phyloP scores from a whole-genome alignment of 176 grass and related monocot species.

The Hyparrhenia diplandra region DNA sequence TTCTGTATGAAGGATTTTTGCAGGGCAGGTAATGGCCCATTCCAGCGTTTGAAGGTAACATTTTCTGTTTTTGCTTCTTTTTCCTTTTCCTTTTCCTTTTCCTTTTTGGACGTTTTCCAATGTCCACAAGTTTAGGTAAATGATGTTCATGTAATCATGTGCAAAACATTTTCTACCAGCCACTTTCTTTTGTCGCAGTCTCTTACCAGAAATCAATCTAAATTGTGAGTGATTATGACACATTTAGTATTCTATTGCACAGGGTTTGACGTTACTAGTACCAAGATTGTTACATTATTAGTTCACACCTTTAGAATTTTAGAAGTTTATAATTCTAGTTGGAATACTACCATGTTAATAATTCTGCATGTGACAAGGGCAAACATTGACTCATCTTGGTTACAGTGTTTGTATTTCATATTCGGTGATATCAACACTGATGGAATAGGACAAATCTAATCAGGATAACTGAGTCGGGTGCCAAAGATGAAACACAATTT shows the following conservation, averaged over 20 bases:
- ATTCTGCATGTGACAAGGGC: background rate
- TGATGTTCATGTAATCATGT: conserved; percentile 4
- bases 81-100: no score
- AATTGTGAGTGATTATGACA: background rate
- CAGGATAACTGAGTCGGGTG: background rate
- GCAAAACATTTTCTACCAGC: background rate
- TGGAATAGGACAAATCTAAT: conserved; percentile 10
- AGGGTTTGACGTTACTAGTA: background rate
- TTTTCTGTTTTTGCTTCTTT: conserved; percentile 9
- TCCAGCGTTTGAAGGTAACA: conserved; percentile 67
- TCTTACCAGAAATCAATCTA: background rate
- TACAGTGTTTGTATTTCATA: conserved; percentile 8
- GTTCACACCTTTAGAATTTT: background rate
- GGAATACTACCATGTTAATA: background rate
- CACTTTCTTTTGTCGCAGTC: background rate
- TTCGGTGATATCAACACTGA: background rate
- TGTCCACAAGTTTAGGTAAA: background rate
- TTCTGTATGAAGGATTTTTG: conserved; percentile 56
- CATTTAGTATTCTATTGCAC: background rate
- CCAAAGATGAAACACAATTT: background rate
- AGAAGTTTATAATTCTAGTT: background rate
- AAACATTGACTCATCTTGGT: background rate
- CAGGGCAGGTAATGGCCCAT: conserved; percentile 57
- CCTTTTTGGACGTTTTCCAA: background rate
- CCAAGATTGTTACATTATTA: conserved; percentile 4